These are phyloP conservation scores for Glaciozyma martinii DNA, from an alignment of 768 basidiomycete species.

Conservation along the genomic window DNA sequence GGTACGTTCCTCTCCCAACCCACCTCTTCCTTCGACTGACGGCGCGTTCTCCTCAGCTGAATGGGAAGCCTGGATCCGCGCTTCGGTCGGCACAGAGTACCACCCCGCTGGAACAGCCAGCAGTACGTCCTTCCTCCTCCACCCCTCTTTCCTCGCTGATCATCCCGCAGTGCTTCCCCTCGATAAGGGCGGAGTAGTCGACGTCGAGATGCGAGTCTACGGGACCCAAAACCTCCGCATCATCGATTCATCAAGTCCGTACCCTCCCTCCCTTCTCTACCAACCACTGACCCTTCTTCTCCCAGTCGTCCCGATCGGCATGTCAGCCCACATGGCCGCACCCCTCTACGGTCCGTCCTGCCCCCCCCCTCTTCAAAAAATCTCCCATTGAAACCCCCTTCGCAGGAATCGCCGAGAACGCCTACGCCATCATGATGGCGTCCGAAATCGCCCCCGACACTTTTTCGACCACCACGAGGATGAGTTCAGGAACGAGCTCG, in stretches of 20 bases:
- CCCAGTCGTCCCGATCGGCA: slow-evolving; percentile 24
- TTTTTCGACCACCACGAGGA: not conserved
- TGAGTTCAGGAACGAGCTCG: too few species aligned
- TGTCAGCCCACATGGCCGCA: slow-evolving; percentile 22
- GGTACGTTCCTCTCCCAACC: slow-evolving; percentile 18
- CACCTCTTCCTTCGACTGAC: not conserved
- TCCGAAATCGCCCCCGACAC: not conserved
- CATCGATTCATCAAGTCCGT: slow-evolving; percentile 36
- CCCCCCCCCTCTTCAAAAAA: slow-evolving; percentile 27
- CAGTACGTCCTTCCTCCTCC: too few species aligned
- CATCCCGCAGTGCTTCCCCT: slow-evolving; percentile 42
- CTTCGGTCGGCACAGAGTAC: slow-evolving; percentile 37
- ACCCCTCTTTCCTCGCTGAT: not conserved
- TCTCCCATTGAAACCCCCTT: not conserved
- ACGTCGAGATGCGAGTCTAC: slow-evolving; percentile 44
- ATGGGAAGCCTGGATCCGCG: slow-evolving; percentile 36
- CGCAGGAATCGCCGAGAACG: slow-evolving; percentile 22
- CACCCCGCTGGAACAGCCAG: slow-evolving; percentile 43
- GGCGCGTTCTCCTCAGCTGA: slow-evolving; percentile 4
- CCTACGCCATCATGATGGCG: slow-evolving; percentile 19
- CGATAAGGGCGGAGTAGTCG: slow-evolving; percentile 45
- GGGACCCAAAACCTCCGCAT: slow-evolving; percentile 45
- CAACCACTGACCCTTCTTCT: not conserved
- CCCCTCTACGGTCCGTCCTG: slow-evolving; percentile 38
- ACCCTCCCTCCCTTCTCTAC: too few species aligned